Conservation (phyloP, 768 basidiomycete species). For the Lactifluus volemus region DNA sequence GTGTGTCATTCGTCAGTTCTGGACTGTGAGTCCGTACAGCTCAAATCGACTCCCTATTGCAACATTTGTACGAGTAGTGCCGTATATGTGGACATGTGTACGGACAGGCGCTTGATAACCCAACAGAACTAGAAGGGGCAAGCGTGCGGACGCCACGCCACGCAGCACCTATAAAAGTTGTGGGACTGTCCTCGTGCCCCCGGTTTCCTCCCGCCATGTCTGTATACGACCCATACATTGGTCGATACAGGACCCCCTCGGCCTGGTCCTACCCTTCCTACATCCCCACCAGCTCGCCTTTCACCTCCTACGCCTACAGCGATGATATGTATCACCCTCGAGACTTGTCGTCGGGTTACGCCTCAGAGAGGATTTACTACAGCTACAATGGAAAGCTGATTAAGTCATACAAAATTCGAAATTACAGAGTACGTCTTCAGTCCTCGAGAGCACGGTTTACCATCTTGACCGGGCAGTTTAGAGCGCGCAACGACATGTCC, state of each 20-base stretch:
- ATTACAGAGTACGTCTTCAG: neutral
- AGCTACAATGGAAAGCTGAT: conserved; percentile 9
- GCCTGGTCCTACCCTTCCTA: conserved; percentile 5
- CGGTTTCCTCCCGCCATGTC: conserved; percentile 4
- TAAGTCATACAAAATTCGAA: conserved; percentile 7
- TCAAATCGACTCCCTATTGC: neutral
- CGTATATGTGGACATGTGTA: neutral
- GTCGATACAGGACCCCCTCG: conserved; percentile 4
- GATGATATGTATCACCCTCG: neutral
- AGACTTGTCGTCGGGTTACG: neutral
- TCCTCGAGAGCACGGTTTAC: neutral
- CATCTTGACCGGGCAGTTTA: neutral
- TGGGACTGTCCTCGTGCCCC: neutral
- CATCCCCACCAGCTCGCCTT: neutral
- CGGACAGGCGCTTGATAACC: conserved; percentile 3
- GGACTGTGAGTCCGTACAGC: neutral
- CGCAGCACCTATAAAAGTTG: conserved; percentile 3
- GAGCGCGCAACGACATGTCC: conserved; percentile 11
- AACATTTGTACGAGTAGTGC: neutral
- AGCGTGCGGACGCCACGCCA: conserved; percentile 2
- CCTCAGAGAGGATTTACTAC: conserved; percentile 12
- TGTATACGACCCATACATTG: conserved; percentile 10
- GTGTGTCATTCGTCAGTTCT: neutral
- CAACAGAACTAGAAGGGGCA: neutral
- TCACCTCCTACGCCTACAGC: neutral